Percentiles rank a stretch among this genome's conserved stretches.
Evolutionary conservation across 176 grass and related monocot genomes (phyloP).

Genomic region (Coix lacrymajobi): DNA sequence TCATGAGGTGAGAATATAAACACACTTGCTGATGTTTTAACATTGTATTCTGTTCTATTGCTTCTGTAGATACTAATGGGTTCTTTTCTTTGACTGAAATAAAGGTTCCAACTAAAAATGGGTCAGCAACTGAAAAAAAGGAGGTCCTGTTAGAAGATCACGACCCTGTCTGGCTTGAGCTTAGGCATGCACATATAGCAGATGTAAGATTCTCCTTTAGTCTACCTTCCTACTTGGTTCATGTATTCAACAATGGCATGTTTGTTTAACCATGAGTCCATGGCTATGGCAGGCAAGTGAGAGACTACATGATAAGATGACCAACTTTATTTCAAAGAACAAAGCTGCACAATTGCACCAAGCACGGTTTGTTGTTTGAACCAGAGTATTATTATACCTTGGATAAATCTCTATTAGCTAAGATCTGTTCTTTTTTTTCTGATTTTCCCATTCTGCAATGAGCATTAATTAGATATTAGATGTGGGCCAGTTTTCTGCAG

Average conservation of each 20-base stretch:
- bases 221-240: background rate
- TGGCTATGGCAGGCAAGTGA: conserved; percentile 69
- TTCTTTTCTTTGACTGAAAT: conserved; percentile 36
- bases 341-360: conserved; percentile 89
- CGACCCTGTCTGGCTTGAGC: conserved; percentile 95
- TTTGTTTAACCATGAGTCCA: conserved; percentile 21
- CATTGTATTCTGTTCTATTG: background rate
- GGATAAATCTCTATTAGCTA: background rate
- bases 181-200: conserved; percentile 91
- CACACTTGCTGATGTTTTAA: background rate
- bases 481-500: background rate
- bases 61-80: background rate
- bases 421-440: background rate
- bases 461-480: background rate
- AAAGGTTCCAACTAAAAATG: conserved; percentile 85
- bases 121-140: conserved; percentile 63
- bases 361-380: conserved; percentile 42
- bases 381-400: background rate
- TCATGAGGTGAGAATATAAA: conserved; percentile 57
- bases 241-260: background rate
- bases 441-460: background rate
- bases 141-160: conserved; percentile 94
- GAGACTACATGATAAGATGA: conserved; percentile 98
- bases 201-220: conserved; percentile 53
- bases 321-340: conserved; percentile 88